Evolutionary conservation across 352 stramenopile genomes (phyloP).

Genomic region (Pythium insidiosum): DNA sequence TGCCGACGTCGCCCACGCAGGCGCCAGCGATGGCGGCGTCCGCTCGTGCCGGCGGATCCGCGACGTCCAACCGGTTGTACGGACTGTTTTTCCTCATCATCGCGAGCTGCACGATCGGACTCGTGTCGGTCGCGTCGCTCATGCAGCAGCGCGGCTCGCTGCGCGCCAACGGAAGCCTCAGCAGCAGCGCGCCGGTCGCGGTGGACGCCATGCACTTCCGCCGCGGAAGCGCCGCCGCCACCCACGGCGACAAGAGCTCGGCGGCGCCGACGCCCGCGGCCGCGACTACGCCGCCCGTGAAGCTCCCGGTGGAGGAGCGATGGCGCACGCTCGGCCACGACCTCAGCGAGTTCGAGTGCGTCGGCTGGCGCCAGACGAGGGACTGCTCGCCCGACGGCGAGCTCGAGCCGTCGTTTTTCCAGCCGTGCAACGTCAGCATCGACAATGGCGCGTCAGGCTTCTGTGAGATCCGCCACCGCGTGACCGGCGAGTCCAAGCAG

Average conservation of each 20-base stretch:
- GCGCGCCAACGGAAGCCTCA: too few relatives aligned
- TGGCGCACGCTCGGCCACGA: not conserved
- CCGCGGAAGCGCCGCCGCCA: too few relatives aligned
- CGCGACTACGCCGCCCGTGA: not conserved
- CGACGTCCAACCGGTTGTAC: too few relatives aligned
- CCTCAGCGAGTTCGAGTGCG: constrained; percentile 1
- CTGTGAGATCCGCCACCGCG: constrained; percentile 9
- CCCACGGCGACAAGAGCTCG: constrained; percentile 1
- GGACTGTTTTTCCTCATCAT: constrained; percentile 31
- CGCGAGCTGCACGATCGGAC: constrained; percentile 34
- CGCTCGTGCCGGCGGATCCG: too few relatives aligned
- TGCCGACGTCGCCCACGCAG: too few relatives aligned
- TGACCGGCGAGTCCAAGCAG: constrained; percentile 13
- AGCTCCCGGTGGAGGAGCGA: constrained; percentile 3
- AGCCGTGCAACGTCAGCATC: constrained; percentile 25
- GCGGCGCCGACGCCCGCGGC: constrained; percentile 3
- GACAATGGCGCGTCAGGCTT: constrained; percentile 5
- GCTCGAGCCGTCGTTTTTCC: constrained; percentile 20
- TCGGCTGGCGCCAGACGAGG: constrained; percentile 27
- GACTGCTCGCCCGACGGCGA: constrained; percentile 32
- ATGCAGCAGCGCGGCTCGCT: constrained; percentile 24
- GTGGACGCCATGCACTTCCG: too few relatives aligned
- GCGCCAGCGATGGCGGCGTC: too few relatives aligned
- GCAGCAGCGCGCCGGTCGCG: too few relatives aligned
- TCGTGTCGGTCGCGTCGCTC: constrained; percentile 33